Base-by-base conservation (phyloP, 192 early-diverging fungal genomes). In the Coemansia sp. region DNA sequence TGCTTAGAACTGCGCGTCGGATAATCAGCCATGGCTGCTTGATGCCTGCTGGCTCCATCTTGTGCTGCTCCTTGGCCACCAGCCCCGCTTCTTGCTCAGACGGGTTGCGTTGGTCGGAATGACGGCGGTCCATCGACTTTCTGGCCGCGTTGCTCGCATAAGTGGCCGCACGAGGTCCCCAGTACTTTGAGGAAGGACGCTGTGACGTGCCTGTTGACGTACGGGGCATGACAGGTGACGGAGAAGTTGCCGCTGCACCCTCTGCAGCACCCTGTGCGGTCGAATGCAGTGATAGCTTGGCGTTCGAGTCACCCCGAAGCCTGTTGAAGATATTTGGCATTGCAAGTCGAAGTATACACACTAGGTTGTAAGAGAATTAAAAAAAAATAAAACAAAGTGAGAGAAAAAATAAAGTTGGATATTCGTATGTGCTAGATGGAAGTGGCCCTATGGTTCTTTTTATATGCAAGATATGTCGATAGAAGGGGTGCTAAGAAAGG, bases 1-100 rank as follows among this genome's bases (percentile, higher is more conserved):
- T 89, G 42, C 73, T 82, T 20, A 84, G 60, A 5, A 88, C 10
- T 1, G 86, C 83, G 73, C 86, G 62, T 67, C 67, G 58, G 74
- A 89, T 61, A 68, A 85, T 29, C 60, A 64, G 69, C 83, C 72
- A 52, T 55, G 81, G 81, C 48, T 78, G 59, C 14, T 40, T 58
- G 18, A 83, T 69, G 11, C 81, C 72, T 4, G 73, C 81, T 1
- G 67, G 76, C 64, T 63, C 51, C 38, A 51, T 36, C 32, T 66
- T 59, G 28, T 65, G 57, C 36, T 60, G 57, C 36, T 60, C 61
- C n/a, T 55, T 57, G 67, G 42, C 48, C 52, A 34, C 55, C 8
- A 66, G 54, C 54, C 64, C 64, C 2, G 54, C 18, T 34, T 66
- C 64, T 16, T 45, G 42, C 42, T 45, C 42, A 3, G 42, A 5